Evolutionary conservation across 805 yeast genomes (phyloP), one percentile per base, ranked within the genome.

Genomic region (Candida insectorum): DNA sequence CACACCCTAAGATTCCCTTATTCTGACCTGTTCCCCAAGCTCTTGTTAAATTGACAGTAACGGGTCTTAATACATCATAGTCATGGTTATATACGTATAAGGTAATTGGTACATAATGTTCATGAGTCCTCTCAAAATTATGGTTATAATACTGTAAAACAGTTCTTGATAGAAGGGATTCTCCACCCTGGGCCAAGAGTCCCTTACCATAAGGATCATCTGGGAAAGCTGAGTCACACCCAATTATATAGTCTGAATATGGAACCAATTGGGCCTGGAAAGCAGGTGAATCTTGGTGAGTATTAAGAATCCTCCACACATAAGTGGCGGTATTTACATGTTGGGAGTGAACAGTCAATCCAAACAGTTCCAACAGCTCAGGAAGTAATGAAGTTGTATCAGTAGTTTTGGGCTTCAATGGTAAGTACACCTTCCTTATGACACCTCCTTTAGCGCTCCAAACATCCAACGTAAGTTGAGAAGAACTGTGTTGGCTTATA

Each of bases 401-500:
- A 4, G 27, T 33, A 26, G 30, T 36, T 16, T 31, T 29, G 5
- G 28, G n/a, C 2, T 27, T 39, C n/a, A 63, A 36, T 10, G 61
- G 59, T 2, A 65, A 33, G 1, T 38, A 8, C 3, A 65, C 49
- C 33, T 54, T 54, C 36, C 73, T 52, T 12, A 62, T 30, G 6
- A 69, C 51, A 2, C 88, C 88, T 15, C 97, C 97, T 59, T 88
- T 88, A 2, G 95, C 93, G 28, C 77, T 78, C 95, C 96, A 89
- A 2, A 86, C 77, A 31, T 73, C 78, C 26, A 89, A 62, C 7
- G 66, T 59, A 5, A 84, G 59, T 3, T 67, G 56, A 24, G 61
- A 52, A 18, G 65, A 48, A 13, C 13, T 16, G 11, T 16, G 16
- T 8, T 8, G 15, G 16, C 59, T 54, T 16, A 57, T 47, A 33